Base-by-base conservation (phyloP, 1,139 yeast species). In the Hansenula sp. region DNA sequence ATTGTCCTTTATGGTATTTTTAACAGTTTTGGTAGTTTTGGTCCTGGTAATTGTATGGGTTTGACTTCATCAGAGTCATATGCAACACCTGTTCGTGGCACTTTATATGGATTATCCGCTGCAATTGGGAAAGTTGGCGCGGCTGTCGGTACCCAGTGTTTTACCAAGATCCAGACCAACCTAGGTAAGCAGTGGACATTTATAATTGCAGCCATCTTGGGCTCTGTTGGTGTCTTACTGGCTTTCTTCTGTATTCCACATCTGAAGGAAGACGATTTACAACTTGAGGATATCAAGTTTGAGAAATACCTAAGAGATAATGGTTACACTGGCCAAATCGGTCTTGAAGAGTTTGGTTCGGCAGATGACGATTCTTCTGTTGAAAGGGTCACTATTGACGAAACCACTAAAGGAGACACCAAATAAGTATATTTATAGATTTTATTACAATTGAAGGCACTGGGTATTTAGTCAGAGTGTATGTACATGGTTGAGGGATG, bases 11-110 rank as follows among this genome's bases (percentile, higher is more conserved):
- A 79, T 58, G 85, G 84, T 28, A 60, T 79, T 25, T 75, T 80
- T 75, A 72, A 72, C 65, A 71, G 76, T 4, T 60, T 68, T 50
- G 90, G 90, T 54, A 84, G 84, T 62, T 68, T 83, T 54, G 93
- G 94, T 4, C 93, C 93, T 4, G 93, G 93, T 52, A 76, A 84
- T 59, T 77, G 77, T 71, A 68, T 84, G 73, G 93, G 93, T 10
- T 70, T 85, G 45, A 67, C 77, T 4, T 74, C 88, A 11, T 76
- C 85, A 29, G 93, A 85, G 61, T 71, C 79, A 3, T 85, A 72
- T 57, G 89, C 93, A 24, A 83, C 91, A 12, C 86, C 88, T 16
- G 76, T 85, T 38, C 72, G 93, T 63, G 93, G 91, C 40, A 81
- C 90, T 1, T 49, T 61, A 38, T 76, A 76, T 47, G 80, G 79